Percentiles rank a stretch among this genome's conserved stretches.
phyloP scores from a whole-genome alignment of 2,329 filamentous ascomycete genomes.

The Hypoxylon sp. region DNA sequence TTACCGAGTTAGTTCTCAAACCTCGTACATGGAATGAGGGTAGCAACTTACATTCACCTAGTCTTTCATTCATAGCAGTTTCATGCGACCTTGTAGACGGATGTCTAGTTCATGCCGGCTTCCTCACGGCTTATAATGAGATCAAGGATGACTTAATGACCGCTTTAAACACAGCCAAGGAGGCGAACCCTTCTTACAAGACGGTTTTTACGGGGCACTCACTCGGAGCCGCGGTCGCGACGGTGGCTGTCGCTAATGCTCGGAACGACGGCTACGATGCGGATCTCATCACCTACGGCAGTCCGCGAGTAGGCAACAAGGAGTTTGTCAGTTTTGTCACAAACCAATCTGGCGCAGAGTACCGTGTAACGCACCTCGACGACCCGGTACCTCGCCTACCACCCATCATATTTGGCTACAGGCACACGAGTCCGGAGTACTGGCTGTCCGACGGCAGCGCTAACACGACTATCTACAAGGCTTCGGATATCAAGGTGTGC shows the following conservation, averaged over 20 bases:
- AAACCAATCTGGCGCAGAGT: conserved; percentile 65
- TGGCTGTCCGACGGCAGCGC: conserved; percentile 63
- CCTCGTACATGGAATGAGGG: neutral
- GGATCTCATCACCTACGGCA: conserved; percentile 76
- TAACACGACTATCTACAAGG: conserved; percentile 54
- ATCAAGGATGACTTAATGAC: conserved; percentile 58
- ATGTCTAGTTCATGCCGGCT: conserved; percentile 70
- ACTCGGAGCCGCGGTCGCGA: conserved; percentile 74
- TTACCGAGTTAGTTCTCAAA: conserved; percentile 64
- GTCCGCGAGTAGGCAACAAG: conserved; percentile 73
- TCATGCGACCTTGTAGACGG: conserved; percentile 56
- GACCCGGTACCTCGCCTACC: conserved; percentile 79
- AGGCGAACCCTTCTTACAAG: conserved; percentile 64
- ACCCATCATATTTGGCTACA: conserved; percentile 70
- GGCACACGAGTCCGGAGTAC: conserved; percentile 78
- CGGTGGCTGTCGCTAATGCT: conserved; percentile 69
- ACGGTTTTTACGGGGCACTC: conserved; percentile 76
- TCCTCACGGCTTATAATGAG: conserved; percentile 70
- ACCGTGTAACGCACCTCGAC: conserved; percentile 74
- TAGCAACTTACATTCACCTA: conserved; percentile 39
- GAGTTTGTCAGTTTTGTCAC: conserved; percentile 68
- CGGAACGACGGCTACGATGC: conserved; percentile 61
- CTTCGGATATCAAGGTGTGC: conserved; percentile 62
- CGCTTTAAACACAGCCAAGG: conserved; percentile 60
- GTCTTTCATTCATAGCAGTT: conserved; percentile 57